Base-by-base conservation (phyloP, 345 rosid species). In the Isatis tinctoria region DNA sequence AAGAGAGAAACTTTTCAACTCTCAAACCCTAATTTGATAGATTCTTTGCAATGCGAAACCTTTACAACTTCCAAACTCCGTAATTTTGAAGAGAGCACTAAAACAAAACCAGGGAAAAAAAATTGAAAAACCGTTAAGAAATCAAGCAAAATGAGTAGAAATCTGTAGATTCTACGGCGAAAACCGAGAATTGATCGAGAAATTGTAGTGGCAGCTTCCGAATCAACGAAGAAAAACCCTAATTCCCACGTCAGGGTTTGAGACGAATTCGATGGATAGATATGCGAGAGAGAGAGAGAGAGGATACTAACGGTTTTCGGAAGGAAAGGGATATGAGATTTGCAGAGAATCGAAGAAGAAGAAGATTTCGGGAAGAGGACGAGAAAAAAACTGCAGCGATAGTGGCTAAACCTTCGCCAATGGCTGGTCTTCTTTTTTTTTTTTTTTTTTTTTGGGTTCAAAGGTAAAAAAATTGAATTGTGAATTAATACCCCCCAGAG, bases 321-420 rank as follows among this genome's bases (percentile, higher is more conserved):
- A 13, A n/a, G 49, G 40, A 41, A 60, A 16, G 41, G 41, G 65
- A 45, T 27, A 45, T 3, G 44, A 41, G 75, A 62, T 63, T 51
- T 11, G 26, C 35, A 39, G 66, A 60, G 51, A 72, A 30, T 28
- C 30, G 62, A 51, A 39, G 75, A 35, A 5, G 75, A 48, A 2
- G 69, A 40, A 14, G 67, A 41, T 53, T 47, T 51, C 37, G 26
- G 4, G 76, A 64, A 65, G 36, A 10, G 54, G 72, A 66, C 27
- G 78, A 49, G 47, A 60, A 30, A 28, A 45, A 74, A 74, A 74
- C 6, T 63, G 77, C 57, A 20, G 59, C 4, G 54, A 30, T 63
- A 74, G 69, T 75, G 79, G 79, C 69, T 75, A 75, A 75, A 75
- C 73, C 74, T 68, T 75, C 13, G 48, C 56, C 69, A 75, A 75